A percentile compares a stretch with the other conserved stretches of the same genome.
Evolutionary conservation across 2,329 filamentous ascomycete genomes (phyloP).

Genomic region (Fusarium odoratissimum): DNA sequence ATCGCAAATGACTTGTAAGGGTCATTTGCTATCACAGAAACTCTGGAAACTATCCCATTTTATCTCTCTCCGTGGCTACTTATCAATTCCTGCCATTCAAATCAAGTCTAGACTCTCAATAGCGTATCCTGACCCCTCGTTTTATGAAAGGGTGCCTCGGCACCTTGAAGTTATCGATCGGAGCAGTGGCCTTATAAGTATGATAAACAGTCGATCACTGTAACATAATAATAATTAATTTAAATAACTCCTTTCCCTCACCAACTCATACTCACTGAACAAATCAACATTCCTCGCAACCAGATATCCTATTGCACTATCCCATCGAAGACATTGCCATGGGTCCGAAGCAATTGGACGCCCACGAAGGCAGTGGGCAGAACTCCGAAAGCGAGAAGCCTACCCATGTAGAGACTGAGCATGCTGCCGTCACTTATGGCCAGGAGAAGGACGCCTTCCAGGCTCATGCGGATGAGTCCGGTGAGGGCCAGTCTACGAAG

Average conservation of each 20-base stretch:
- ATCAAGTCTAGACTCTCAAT: background rate
- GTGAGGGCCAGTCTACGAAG: background rate
- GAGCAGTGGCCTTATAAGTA: background rate
- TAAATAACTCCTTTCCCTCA: background rate
- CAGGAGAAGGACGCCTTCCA: background rate
- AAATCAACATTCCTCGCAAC: fast-evolving
- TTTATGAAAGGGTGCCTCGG: background rate
- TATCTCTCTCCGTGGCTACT: background rate
- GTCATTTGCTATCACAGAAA: background rate
- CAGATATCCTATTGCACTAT: no score
- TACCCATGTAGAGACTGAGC: background rate
- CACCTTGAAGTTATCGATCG: background rate
- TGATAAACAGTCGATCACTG: background rate
- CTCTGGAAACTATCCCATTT: background rate
- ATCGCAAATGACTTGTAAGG: background rate
- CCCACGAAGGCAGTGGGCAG: background rate
- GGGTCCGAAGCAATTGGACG: background rate
- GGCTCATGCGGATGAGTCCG: background rate
- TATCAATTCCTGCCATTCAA: background rate
- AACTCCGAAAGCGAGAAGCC: background rate
- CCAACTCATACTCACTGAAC: background rate
- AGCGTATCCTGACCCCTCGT: background rate
- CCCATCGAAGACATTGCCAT: background rate
- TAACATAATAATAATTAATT: fast-evolving
- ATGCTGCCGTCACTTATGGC: background rate